Conservation (phyloP, 371 early-diverging fungal species). For the Rhizomucor miehei region DNA sequence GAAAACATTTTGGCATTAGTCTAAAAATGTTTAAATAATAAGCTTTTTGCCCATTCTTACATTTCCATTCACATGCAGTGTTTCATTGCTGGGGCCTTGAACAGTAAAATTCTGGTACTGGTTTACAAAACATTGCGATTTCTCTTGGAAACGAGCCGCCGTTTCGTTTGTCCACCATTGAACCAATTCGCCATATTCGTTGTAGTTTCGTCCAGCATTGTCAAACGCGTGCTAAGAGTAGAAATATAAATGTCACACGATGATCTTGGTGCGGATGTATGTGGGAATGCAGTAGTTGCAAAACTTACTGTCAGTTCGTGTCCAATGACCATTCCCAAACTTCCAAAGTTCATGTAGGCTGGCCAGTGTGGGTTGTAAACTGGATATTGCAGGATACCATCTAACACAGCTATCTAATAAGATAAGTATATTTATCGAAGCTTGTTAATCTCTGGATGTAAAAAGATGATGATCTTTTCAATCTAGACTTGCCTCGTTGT, state of each 20-base stretch:
- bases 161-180: slow-evolving; percentile 71
- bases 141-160: slow-evolving; percentile 41
- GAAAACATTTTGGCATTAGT: neutral
- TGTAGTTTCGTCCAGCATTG: slow-evolving; percentile 53
- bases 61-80: slow-evolving; percentile 47
- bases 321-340: slow-evolving; percentile 57
- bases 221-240: slow-evolving; percentile 46
- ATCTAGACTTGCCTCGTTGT: slow-evolving; percentile 32
- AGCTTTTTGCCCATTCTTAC: no score
- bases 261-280: no score
- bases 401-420: slow-evolving; percentile 52
- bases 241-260: no score
- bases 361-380: slow-evolving; percentile 42
- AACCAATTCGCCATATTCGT: slow-evolving; percentile 32
- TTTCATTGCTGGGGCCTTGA: slow-evolving; percentile 18
- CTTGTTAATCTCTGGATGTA: neutral
- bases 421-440: neutral
- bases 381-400: slow-evolving; percentile 55
- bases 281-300: no score
- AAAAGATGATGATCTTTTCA: neutral
- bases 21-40: no score
- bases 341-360: slow-evolving; percentile 58
- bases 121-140: slow-evolving; percentile 60
- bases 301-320: slow-evolving; percentile 59
- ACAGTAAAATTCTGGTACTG: slow-evolving; percentile 57